Base-by-base conservation (phyloP, 257 asterid genomes). In the Mitragyna speciosa region DNA sequence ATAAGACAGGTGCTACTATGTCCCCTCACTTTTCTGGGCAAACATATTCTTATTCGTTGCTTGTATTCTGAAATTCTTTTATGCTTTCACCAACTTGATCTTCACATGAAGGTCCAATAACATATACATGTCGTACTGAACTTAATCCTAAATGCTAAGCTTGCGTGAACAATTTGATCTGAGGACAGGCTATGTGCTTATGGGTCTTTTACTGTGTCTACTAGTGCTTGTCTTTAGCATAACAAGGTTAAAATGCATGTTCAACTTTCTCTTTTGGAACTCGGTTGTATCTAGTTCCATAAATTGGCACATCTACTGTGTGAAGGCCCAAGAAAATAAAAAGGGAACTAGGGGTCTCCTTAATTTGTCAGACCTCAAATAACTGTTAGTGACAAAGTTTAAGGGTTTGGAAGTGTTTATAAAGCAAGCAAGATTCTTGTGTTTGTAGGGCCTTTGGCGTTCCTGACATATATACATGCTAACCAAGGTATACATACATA, bases 401-500 rank as follows among this genome's bases (percentile, higher is more conserved):
- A 48, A 54, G 66, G 72, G 66, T 36, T 76, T 56, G 81, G 78
- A 71, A 64, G 61, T 48, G 58, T 22, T 76, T 33, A 12, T 26
- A 76, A 78, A 39, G 54, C 68, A 56, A 22, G 80, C 80, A 78
- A 59, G 54, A 78, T 79, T 81, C 26, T n/a, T 81, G n/a, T 26
- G 28, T 47, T 41, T 63, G 79, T 77, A 80, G 81, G 82, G 82
- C 69, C 75, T 84, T 45, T 8, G 16, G 63, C 72, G 15, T 67
- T 76, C 71, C 70, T 75, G 56, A 80, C 79, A 76, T 54, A 17
- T 52, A 80, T 48, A 68, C 71, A 67, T 80, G 73, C 72, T 8
- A 11, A 69, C 30, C 30, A 2, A 47, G 63, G 16, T 65, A 41
- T 73, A 45, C 26, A 8, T 20, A 49, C 41, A 69, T 59, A 39